These are phyloP conservation scores for Diphasiastrum complanatum DNA, from an alignment of 83 land plant species.

Conservation along the genomic window DNA sequence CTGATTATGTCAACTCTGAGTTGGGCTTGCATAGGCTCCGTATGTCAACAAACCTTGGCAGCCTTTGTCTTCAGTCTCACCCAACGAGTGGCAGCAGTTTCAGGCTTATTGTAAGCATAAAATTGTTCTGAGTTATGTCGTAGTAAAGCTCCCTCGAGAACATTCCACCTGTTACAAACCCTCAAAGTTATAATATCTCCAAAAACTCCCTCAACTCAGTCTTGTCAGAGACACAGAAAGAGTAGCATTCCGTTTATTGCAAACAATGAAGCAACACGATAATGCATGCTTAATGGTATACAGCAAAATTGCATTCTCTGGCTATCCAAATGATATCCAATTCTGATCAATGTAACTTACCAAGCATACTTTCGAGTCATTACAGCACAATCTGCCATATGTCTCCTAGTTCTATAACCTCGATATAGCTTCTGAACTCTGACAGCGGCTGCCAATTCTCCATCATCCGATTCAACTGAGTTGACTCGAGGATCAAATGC, in stretches of 20 bases:
- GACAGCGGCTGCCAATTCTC: constrained; percentile 39
- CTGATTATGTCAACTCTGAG: no score
- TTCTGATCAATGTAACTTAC: constrained; percentile 25
- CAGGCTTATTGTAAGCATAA: constrained; percentile 46
- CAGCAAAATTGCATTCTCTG: no score
- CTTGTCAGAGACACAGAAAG: no score
- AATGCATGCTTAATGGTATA: no score
- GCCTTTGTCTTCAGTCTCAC: constrained; percentile 64
- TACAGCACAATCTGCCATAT: constrained; percentile 63
- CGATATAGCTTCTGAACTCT: constrained; percentile 58
- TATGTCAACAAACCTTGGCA: constrained; percentile 76
- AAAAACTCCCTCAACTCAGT: no score
- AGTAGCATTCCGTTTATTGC: no score
- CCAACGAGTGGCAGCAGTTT: constrained; percentile 68
- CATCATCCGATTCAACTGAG: neutral
- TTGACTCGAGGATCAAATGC: no score
- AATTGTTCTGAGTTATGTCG: constrained; percentile 59
- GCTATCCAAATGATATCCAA: no score
- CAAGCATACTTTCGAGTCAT: constrained; percentile 52
- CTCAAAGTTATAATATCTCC: neutral
- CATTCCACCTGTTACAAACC: constrained; percentile 68
- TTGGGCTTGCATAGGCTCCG: no score
- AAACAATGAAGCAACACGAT: no score
- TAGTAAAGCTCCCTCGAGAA: constrained; percentile 62
- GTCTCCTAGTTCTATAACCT: constrained; percentile 66